Evolutionary conservation across 768 basidiomycete genomes (phyloP), one percentile per base, ranked within the genome.

Genomic region (Holtermannia corniformis): DNA sequence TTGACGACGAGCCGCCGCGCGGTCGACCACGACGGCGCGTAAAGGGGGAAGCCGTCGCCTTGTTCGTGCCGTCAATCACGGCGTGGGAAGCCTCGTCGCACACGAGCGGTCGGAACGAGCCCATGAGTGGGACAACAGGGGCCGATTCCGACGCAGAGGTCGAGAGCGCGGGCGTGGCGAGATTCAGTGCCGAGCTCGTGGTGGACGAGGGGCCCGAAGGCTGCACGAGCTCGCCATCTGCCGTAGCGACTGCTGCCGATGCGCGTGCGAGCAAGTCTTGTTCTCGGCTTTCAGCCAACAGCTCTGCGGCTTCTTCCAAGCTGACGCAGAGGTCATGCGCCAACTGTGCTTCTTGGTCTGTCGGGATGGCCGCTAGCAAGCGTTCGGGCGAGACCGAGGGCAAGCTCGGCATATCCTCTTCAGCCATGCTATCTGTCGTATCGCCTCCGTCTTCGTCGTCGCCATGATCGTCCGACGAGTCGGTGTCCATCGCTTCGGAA

Each of bases 341-440:
- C 32, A 37, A 37, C 10, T 7, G 10, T 16, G 32, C 16, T 16
- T 37, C 32, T 37, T 37, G 32, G 16, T 16, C 32, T 16, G 32
- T 37, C 32, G 32, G 32, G 7, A 37, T 37, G 16, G 32, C 32
- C 7, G 32, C 32, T 7, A 37, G 32, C 7, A 68, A 41, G 23
- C 60, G 53, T 24, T 63, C 55, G 50, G 65, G 42, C 12, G 67
- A 62, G 3, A 64, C 60, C 25, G 60, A 62, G 47, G 65, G 62
- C 19, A 68, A 44, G 52, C 62, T 60, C 1, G 67, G 67, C 67
- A 68, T 68, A 54, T 68, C 67, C 37, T 68, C 67, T 49, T 68
- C 67, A 11, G 60, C 67, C 67, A 68, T 68, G 24, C 59, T 62
- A 41, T 68, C 67, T 19, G 67, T 68, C 5, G 67, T 68, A 56